Evolutionary conservation across 1,284 basidiomycete species (phyloP).

Genomic region (Afroboletus lepidellus): DNA sequence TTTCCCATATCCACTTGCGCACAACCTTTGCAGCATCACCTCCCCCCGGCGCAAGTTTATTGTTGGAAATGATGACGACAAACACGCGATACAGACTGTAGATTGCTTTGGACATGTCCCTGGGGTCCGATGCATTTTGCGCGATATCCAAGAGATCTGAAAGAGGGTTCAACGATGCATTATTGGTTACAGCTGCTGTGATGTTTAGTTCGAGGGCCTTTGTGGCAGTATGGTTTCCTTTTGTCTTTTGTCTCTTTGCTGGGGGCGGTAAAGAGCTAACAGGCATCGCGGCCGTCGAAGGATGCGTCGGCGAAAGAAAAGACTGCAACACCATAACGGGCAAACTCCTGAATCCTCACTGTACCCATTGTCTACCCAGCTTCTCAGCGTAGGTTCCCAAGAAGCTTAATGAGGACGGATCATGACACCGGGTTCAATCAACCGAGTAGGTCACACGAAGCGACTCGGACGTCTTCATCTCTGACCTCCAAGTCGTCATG

Average conservation of each 20-base stretch:
- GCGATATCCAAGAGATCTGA: slow-evolving; percentile 71
- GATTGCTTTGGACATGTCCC: slow-evolving; percentile 69
- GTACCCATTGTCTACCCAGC: no score
- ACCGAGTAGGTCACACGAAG: no score
- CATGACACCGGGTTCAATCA: no score
- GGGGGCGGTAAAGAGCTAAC: slow-evolving; percentile 53
- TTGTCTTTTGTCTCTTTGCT: slow-evolving; percentile 54
- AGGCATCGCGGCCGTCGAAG: slow-evolving; percentile 22
- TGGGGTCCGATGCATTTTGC: slow-evolving; percentile 42
- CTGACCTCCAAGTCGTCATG: slow-evolving; percentile 17
- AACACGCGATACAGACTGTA: slow-evolving; percentile 85
- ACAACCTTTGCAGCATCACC: slow-evolving; percentile 64
- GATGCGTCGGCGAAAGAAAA: not conserved
- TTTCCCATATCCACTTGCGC: slow-evolving; percentile 73
- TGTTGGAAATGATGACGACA: slow-evolving; percentile 59
- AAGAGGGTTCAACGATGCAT: slow-evolving; percentile 75
- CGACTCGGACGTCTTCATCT: no score
- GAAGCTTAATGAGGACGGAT: no score
- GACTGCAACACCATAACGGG: slow-evolving; percentile 7
- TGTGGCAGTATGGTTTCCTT: slow-evolving; percentile 34
- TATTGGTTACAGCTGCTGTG: slow-evolving; percentile 46
- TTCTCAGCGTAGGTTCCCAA: no score
- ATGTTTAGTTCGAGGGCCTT: slow-evolving; percentile 53
- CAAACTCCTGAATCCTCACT: slow-evolving; percentile 6
- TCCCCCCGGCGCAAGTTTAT: slow-evolving; percentile 50